phyloP scores from a whole-genome alignment of 2,329 filamentous ascomycete genomes.

The Arthrobotrys musiformis region DNA sequence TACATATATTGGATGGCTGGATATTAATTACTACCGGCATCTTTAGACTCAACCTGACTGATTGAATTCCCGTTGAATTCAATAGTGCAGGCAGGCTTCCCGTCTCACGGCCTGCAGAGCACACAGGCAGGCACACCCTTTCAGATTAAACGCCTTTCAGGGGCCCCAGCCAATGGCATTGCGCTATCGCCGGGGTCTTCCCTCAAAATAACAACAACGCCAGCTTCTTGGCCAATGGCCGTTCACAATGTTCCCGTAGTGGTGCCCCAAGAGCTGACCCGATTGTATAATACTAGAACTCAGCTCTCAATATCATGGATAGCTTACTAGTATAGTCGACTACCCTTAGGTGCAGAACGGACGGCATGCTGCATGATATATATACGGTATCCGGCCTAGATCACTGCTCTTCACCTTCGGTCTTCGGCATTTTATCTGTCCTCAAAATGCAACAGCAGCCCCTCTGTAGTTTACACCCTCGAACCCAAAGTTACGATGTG shows the following conservation, averaged over 20 bases:
- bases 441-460: background rate
- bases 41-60: background rate
- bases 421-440: background rate
- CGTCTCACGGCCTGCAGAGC: constrained; percentile 21
- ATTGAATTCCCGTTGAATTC: background rate
- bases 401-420: background rate
- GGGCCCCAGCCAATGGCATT: constrained; percentile 35
- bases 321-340: no score
- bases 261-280: background rate
- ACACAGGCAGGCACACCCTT: no score
- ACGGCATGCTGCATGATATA: background rate
- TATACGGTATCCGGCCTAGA: background rate
- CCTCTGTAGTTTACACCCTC: background rate
- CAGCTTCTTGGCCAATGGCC: constrained; percentile 22
- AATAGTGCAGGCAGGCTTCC: no score
- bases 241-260: background rate
- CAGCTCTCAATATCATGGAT: background rate
- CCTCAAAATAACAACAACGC: constrained; percentile 54
- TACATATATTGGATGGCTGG: constrained; percentile 4
- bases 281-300: background rate
- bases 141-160: constrained; percentile 54
- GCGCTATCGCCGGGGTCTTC: constrained; percentile 7
- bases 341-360: background rate
- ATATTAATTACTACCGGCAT: constrained; percentile 10
- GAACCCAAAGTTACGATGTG: background rate